Evolutionary conservation across 1,284 basidiomycete genomes (phyloP).

Genomic region (Limonomyces culmigenus): DNA sequence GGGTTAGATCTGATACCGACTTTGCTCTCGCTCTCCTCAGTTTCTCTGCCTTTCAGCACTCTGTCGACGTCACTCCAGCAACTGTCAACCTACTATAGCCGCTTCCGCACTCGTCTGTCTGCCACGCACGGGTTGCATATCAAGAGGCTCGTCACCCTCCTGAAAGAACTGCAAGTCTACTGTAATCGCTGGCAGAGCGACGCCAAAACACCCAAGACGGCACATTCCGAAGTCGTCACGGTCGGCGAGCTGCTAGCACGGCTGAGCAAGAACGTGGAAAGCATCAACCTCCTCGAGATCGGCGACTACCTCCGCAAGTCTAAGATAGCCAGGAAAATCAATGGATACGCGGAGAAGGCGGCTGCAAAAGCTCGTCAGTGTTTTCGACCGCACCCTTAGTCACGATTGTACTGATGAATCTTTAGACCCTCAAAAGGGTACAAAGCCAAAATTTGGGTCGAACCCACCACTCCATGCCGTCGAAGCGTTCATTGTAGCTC

Average conservation of each 20-base stretch:
- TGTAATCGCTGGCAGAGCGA: conserved; percentile 39
- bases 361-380: conserved; percentile 16
- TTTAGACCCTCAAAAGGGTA: not conserved
- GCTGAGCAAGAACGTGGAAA: conserved; percentile 51
- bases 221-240: conserved; percentile 59
- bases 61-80: conserved; percentile 58
- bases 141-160: conserved; percentile 58
- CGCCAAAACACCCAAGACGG: too few species aligned
- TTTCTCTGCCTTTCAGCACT: conserved; percentile 41
- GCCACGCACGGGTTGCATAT: conserved; percentile 67
- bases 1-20: conserved; percentile 69
- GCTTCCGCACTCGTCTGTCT: conserved; percentile 66
- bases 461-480: conserved; percentile 63
- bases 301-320: conserved; percentile 73
- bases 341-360: conserved; percentile 60
- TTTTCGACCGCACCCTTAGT: conserved; percentile 7
- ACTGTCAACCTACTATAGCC: conserved; percentile 63
- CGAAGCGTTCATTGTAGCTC: conserved; percentile 71
- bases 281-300: conserved; percentile 72
- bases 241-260: conserved; percentile 45
- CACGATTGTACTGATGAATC: conserved; percentile 3
- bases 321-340: conserved; percentile 68
- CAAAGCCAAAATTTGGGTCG: not conserved
- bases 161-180: conserved; percentile 41
- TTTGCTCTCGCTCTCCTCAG: conserved; percentile 73